Conservation (phyloP, 176 grass and related monocot genomes). For the Elymus sibiricus region DNA sequence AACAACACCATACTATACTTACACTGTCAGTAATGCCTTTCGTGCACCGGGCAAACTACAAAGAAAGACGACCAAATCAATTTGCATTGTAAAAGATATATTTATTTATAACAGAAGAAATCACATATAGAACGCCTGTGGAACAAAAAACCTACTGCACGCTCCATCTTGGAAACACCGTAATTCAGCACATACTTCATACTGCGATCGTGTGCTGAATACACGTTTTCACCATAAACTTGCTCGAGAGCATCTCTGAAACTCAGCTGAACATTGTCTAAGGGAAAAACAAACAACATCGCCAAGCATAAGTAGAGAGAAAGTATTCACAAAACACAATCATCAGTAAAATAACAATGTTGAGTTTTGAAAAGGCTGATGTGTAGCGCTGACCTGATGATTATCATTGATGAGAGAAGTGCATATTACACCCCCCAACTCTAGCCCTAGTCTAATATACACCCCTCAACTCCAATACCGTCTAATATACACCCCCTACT, state of each 20-base stretch:
- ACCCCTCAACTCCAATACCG: too few species aligned
- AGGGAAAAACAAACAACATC: neutral
- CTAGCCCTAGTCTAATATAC: too few species aligned
- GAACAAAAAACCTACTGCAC: neutral
- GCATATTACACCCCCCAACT: too few species aligned
- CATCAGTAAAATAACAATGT: neutral
- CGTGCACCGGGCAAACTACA: neutral
- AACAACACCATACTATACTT: neutral
- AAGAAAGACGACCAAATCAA: neutral
- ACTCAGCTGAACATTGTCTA: neutral
- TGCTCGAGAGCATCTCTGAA: neutral
- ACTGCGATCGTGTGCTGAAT: neutral
- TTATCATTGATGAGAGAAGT: neutral
- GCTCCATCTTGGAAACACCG: neutral
- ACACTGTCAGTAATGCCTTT: too few species aligned
- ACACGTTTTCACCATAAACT: neutral
- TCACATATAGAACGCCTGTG: neutral
- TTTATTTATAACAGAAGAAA: neutral
- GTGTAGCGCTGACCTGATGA: constrained; percentile 2
- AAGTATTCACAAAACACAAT: neutral
- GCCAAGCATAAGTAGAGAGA: neutral
- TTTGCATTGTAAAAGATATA: neutral
- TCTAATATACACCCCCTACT: too few species aligned
- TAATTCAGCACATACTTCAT: neutral
- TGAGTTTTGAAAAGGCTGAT: neutral